Conservation (phyloP, 2,329 filamentous ascomycete genomes). For the Cordyceps pruinosa region DNA sequence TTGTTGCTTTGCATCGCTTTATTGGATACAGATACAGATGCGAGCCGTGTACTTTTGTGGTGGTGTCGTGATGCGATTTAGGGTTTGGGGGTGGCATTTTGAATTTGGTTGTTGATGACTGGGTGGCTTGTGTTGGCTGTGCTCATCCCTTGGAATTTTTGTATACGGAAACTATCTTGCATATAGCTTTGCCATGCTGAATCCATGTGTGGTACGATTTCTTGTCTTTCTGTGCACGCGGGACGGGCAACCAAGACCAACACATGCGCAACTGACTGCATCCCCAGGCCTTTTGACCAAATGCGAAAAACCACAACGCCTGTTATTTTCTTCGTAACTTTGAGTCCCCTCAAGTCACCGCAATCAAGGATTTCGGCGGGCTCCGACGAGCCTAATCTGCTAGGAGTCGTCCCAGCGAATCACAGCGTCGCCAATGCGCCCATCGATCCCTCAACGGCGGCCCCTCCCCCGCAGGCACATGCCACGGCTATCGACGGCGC, state of each 20-base stretch:
- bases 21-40: constrained; percentile 1
- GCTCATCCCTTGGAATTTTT: neutral
- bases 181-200: neutral
- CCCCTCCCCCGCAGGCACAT: constrained; percentile 11
- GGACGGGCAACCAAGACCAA: too few species aligned
- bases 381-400: neutral
- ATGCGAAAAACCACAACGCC: too few species aligned
- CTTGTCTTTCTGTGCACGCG: too few species aligned
- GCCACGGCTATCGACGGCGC: constrained; percentile 2
- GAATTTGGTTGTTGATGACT: neutral
- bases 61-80: neutral
- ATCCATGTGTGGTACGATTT: neutral
- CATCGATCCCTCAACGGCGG: neutral
- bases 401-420: neutral
- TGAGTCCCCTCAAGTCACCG: neutral
- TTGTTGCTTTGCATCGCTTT: neutral
- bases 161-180: neutral
- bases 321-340: neutral
- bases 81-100: neutral
- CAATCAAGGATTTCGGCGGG: neutral
- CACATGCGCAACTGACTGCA: too few species aligned
- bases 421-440: neutral
- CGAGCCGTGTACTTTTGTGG: neutral
- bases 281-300: too few species aligned
- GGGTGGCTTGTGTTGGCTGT: neutral